Percentiles rank a stretch among this genome's conserved stretches.
phyloP scores from a whole-genome alignment of 768 basidiomycete genomes.

The Leucosporidium scottii region DNA sequence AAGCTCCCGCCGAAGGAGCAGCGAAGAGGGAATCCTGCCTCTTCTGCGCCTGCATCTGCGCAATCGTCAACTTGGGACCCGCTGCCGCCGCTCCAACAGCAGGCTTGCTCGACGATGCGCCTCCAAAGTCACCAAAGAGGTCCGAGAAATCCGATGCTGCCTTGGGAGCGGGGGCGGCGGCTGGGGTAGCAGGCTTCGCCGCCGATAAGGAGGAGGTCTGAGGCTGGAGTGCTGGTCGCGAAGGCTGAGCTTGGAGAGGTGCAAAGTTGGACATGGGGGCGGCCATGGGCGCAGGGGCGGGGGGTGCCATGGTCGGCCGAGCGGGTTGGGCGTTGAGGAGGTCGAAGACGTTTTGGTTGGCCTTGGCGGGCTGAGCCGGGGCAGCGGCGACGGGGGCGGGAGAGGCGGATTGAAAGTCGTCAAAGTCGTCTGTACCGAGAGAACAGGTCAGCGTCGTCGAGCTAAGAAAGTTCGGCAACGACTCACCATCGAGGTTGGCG shows the following conservation, averaged over 20 bases:
- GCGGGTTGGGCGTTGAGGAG: constrained; percentile 39
- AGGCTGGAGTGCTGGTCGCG: constrained; percentile 13
- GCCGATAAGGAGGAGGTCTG: constrained; percentile 2
- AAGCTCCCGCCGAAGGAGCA: not conserved
- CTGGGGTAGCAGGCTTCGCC: not conserved
- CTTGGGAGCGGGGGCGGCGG: constrained; percentile 3
- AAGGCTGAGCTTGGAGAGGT: constrained; percentile 32
- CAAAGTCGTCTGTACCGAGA: constrained; percentile 43
- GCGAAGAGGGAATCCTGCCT: constrained; percentile 22
- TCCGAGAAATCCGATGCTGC: constrained; percentile 32
- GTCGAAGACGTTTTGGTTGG: constrained; percentile 40
- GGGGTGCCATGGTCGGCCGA: constrained; percentile 26
- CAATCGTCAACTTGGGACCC: constrained; percentile 15
- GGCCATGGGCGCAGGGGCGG: constrained; percentile 39
- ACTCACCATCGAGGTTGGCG: constrained; percentile 30
- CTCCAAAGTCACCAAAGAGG: constrained; percentile 19
- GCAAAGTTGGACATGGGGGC: constrained; percentile 42
- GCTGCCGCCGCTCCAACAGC: not conserved
- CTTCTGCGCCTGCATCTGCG: constrained; percentile 26
- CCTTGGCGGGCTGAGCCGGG: constrained; percentile 16
- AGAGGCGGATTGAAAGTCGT: constrained; percentile 45
- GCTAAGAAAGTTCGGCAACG: not conserved
- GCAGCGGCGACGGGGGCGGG: constrained; percentile 29
- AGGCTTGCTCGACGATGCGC: not conserved
- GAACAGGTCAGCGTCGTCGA: not conserved